Conservation (phyloP, 2,329 filamentous ascomycete species). For the Penicillium sp. region DNA sequence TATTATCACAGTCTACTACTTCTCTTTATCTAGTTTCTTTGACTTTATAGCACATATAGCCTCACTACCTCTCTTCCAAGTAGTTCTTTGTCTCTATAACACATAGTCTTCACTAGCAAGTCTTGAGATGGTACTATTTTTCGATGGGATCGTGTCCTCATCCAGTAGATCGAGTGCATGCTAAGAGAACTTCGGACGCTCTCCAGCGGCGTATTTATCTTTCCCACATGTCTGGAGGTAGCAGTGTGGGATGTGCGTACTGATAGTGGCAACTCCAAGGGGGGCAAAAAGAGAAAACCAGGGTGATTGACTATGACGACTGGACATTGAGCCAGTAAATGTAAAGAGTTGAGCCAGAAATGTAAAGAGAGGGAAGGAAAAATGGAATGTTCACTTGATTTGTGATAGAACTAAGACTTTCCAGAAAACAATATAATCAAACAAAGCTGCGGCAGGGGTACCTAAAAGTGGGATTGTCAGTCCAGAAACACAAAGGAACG, state of each 20-base stretch:
- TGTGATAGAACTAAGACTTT: not conserved
- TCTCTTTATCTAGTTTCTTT: no score
- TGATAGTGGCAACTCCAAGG: not conserved
- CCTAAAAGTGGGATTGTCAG: conserved; percentile 24
- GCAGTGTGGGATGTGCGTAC: not conserved
- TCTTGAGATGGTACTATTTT: no score
- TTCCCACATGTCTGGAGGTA: not conserved
- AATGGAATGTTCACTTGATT: not conserved
- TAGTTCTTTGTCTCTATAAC: no score
- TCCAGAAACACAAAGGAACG: conserved; percentile 1
- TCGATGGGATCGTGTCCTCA: not conserved
- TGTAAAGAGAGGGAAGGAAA: not conserved
- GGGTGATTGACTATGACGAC: not conserved
- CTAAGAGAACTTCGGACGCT: not conserved
- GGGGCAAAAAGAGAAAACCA: not conserved
- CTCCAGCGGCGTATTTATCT: not conserved
- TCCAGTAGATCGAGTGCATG: not conserved
- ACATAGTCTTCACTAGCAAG: no score
- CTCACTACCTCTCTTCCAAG: no score
- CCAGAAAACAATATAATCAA: conserved; percentile 24
- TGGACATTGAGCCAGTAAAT: not conserved
- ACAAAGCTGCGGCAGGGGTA: conserved; percentile 46
- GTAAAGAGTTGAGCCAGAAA: not conserved
- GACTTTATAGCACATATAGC: no score
- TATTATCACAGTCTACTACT: no score